phyloP scores from a whole-genome alignment of 1,284 basidiomycete genomes.

The Cryptococcus amylolentus region DNA sequence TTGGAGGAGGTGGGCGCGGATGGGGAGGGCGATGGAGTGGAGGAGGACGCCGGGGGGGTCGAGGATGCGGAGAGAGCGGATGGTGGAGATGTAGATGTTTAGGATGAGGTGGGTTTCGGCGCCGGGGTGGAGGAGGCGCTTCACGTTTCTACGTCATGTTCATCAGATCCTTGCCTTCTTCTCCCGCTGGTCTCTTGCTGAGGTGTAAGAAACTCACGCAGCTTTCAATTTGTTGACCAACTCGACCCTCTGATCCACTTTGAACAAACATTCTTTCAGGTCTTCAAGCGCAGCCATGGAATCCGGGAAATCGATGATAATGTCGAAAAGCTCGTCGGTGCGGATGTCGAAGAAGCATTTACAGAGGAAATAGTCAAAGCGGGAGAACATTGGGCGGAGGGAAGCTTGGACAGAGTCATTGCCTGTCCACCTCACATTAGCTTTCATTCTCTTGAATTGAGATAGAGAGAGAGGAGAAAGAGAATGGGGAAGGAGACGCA shows the following conservation, averaged over 20 bases:
- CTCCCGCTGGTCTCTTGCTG: not conserved
- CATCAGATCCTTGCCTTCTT: no score
- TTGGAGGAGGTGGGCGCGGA: slow-evolving; percentile 74
- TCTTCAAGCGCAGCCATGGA: slow-evolving; percentile 83
- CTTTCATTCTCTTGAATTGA: not conserved
- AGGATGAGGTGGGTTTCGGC: slow-evolving; percentile 92
- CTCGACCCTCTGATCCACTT: slow-evolving; percentile 38
- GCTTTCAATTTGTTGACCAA: slow-evolving; percentile 44
- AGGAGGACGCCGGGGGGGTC: slow-evolving; percentile 90
- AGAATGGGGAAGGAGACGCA: slow-evolving; percentile 11
- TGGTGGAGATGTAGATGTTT: slow-evolving; percentile 88
- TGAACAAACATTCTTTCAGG: slow-evolving; percentile 56
- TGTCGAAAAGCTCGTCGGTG: slow-evolving; percentile 86
- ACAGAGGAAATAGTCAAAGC: slow-evolving; percentile 87
- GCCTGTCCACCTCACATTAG: slow-evolving; percentile 4
- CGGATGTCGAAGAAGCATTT: slow-evolving; percentile 83
- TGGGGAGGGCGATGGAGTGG: slow-evolving; percentile 85
- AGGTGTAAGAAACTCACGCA: slow-evolving; percentile 28
- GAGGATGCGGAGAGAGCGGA: slow-evolving; percentile 82
- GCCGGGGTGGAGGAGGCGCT: slow-evolving; percentile 89
- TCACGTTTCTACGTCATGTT: slow-evolving; percentile 60
- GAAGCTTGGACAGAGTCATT: slow-evolving; percentile 49
- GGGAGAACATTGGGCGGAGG: slow-evolving; percentile 73
- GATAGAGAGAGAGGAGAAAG: no score
- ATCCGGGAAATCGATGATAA: slow-evolving; percentile 89